phyloP scores from a whole-genome alignment of 306 rosid genomes.

The Cicer judaicum region DNA sequence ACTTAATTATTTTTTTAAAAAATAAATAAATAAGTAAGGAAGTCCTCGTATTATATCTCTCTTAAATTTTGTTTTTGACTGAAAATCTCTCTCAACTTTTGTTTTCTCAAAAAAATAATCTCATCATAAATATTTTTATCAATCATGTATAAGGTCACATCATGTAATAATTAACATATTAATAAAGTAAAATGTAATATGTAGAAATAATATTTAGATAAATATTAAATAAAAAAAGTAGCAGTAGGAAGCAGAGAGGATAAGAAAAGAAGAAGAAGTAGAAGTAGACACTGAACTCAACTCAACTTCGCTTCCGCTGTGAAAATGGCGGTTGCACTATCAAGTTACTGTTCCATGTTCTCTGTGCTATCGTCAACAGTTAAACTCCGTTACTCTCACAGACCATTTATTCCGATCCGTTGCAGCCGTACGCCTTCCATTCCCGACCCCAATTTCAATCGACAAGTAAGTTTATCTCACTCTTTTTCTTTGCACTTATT shows the following conservation, averaged over 20 bases:
- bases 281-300: slow-evolving; percentile 3
- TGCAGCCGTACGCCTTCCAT: slow-evolving; percentile 42
- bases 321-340: slow-evolving; percentile 71
- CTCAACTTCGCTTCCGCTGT: neutral
- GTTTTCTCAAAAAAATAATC: no score
- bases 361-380: slow-evolving; percentile 62
- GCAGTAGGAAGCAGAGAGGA: slow-evolving; percentile 1
- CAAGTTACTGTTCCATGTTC: slow-evolving; percentile 65
- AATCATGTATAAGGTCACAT: no score
- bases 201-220: neutral
- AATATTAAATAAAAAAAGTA: neutral
- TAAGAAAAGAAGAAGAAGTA: slow-evolving; percentile 26
- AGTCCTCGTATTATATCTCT: no score
- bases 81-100: no score
- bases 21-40: no score
- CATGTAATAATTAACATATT: neutral
- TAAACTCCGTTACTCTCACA: slow-evolving; percentile 50
- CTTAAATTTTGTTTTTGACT: no score
- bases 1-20: no score
- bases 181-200: no score
- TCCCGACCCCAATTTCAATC: slow-evolving; percentile 42
- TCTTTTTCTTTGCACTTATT: neutral
- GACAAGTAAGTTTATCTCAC: slow-evolving; percentile 38
- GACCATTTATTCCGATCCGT: slow-evolving; percentile 39
- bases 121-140: no score